These are phyloP conservation scores for Trichoderma sp. DNA, from an alignment of 2,329 filamentous ascomycete genomes.

Conservation along the genomic window DNA sequence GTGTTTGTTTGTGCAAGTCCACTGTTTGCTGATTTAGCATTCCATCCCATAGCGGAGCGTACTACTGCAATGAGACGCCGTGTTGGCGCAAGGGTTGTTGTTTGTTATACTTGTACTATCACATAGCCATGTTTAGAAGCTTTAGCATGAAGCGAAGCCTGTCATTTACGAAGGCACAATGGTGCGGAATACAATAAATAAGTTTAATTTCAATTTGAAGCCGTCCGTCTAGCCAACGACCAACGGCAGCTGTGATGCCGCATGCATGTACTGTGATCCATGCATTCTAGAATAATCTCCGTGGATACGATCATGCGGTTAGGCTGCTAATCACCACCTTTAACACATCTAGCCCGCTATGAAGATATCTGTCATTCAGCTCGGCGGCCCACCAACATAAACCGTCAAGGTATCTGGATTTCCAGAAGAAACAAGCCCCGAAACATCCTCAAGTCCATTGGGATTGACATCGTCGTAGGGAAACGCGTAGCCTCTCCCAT, in stretches of 20 bases:
- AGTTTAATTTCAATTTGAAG: background rate
- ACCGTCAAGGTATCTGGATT: constrained; percentile 34
- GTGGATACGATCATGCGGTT: background rate
- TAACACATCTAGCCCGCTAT: background rate
- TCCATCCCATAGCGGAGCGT: background rate
- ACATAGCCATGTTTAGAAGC: background rate
- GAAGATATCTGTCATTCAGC: background rate
- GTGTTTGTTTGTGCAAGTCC: background rate
- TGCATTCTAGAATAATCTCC: background rate
- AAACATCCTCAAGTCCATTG: constrained; percentile 55
- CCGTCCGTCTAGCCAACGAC: background rate
- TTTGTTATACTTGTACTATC: background rate
- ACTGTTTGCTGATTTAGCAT: background rate
- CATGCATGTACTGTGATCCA: background rate
- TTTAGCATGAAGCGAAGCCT: background rate
- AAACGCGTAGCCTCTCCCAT: constrained; percentile 65
- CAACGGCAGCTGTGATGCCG: background rate
- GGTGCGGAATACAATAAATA: background rate
- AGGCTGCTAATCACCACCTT: background rate
- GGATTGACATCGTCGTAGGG: constrained; percentile 69
- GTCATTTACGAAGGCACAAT: background rate
- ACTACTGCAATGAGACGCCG: background rate
- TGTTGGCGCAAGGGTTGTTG: background rate
- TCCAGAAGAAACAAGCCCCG: constrained; percentile 37
- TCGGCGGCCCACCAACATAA: constrained; percentile 31